phyloP scores from a whole-genome alignment of 441 rosid species.

The Syzygium malaccense region DNA sequence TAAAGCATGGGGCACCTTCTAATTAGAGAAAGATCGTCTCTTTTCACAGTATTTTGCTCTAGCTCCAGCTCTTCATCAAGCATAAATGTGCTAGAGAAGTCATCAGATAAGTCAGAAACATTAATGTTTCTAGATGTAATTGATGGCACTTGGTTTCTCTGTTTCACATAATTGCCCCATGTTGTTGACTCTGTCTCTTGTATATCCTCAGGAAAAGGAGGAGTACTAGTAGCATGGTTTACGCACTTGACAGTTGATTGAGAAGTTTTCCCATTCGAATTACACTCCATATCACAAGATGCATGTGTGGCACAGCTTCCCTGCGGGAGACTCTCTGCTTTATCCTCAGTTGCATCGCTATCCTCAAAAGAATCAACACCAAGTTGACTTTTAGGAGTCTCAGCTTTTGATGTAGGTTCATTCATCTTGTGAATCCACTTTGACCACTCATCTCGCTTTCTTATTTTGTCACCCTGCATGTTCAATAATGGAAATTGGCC shows the following conservation, averaged over 20 bases:
- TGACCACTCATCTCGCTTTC: conserved; percentile 67
- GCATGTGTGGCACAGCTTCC: conserved; percentile 1
- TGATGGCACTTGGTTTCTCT: conserved; percentile 16
- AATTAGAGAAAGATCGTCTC: conserved; percentile 26
- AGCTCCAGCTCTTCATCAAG: conserved; percentile 94
- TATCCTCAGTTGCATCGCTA: conserved; percentile 18
- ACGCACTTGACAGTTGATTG: conserved; percentile 8
- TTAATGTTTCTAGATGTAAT: conserved; percentile 14
- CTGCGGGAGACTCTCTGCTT: conserved; percentile 6
- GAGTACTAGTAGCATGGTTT: conserved; percentile 12
- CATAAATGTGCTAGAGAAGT: conserved; percentile 77
- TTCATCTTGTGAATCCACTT: conserved; percentile 51
- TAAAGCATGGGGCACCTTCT: conserved; percentile 44
- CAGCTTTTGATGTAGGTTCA: conserved; percentile 18
- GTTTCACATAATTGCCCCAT: conserved; percentile 11
- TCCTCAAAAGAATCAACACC: conserved; percentile 13
- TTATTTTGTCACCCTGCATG: conserved; percentile 63
- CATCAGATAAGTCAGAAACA: conserved; percentile 46
- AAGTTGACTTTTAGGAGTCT: conserved; percentile 26
- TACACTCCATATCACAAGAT: neutral
- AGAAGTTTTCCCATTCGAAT: neutral
- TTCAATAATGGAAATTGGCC: conserved; percentile 12
- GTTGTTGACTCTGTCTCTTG: conserved; percentile 29
- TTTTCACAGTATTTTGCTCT: conserved; percentile 57
- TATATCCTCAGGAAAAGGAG: conserved; percentile 7